Percentiles rank a stretch among this genome's conserved stretches.
phyloP scores from a whole-genome alignment of 2,329 filamentous ascomycete genomes.

The Alternaria sp. region DNA sequence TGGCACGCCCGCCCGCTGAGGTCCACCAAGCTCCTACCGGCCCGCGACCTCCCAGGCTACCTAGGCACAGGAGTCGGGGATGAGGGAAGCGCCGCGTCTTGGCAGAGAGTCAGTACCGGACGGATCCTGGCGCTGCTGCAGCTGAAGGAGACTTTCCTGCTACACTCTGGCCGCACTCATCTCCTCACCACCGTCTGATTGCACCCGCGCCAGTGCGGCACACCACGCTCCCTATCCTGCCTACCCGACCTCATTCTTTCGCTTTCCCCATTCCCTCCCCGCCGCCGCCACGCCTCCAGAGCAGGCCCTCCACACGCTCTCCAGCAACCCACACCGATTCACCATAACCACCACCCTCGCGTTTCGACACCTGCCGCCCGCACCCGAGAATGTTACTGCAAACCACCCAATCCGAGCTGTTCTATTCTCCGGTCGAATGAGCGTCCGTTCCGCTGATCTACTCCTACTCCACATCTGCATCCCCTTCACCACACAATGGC shows the following conservation, averaged over 20 bases:
- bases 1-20: constrained; percentile 20
- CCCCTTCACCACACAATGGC: constrained; percentile 39
- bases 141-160: constrained; percentile 24
- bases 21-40: constrained; percentile 24
- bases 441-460: constrained; percentile 22
- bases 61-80: constrained; percentile 22
- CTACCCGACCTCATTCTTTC: constrained; percentile 16
- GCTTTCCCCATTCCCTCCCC: constrained; percentile 10
- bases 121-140: constrained; percentile 15
- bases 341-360: neutral
- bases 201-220: constrained; percentile 14
- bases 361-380: neutral
- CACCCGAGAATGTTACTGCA: constrained; percentile 42
- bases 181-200: constrained; percentile 32
- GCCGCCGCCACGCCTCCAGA: constrained; percentile 6
- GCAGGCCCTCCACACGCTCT: neutral
- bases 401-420: constrained; percentile 30
- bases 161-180: constrained; percentile 26
- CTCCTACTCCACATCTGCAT: constrained; percentile 13
- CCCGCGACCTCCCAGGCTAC: constrained; percentile 22
- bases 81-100: constrained; percentile 24
- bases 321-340: constrained; percentile 2
- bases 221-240: constrained; percentile 24
- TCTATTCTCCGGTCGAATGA: constrained; percentile 44
- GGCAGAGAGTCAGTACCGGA: constrained; percentile 21